Percentiles rank a stretch among this genome's conserved stretches.
Conservation (phyloP, 257 asterid genomes). For the Misopates orontium region DNA sequence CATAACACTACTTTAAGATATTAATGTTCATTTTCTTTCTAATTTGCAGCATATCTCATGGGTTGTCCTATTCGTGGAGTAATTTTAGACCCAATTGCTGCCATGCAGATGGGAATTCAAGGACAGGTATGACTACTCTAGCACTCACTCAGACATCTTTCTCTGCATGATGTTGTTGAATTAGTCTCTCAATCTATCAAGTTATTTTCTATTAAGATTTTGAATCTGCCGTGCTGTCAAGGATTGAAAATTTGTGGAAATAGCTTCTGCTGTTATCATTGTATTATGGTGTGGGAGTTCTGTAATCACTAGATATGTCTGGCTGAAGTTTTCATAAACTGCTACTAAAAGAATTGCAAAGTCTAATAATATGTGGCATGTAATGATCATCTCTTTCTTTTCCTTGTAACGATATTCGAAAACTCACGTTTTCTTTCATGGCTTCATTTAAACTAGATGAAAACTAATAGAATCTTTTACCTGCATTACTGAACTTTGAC, state of each 20-base stretch:
- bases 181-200: slow-evolving; percentile 15
- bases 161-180: not conserved
- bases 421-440: slow-evolving; percentile 12
- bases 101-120: slow-evolving; percentile 95
- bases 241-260: slow-evolving; percentile 16
- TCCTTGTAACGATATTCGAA: not conserved
- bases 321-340: slow-evolving; percentile 1
- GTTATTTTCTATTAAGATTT: slow-evolving; percentile 1
- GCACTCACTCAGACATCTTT: slow-evolving; percentile 23
- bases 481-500: too few relatives aligned
- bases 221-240: slow-evolving; percentile 8
- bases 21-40: slow-evolving; percentile 25
- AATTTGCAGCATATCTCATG: slow-evolving; percentile 86
- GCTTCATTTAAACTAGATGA: not conserved
- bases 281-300: not conserved
- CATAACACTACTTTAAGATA: slow-evolving; percentile 17
- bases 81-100: slow-evolving; percentile 82
- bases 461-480: not conserved
- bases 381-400: not conserved
- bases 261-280: slow-evolving; percentile 6
- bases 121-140: slow-evolving; percentile 72
- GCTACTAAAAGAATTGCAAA: not conserved
- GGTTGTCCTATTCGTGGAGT: slow-evolving; percentile 98
- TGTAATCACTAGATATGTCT: slow-evolving; percentile 5
- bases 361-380: not conserved